Evolutionary conservation across 441 rosid species (phyloP).

Genomic region (Populus trichocarpa): DNA sequence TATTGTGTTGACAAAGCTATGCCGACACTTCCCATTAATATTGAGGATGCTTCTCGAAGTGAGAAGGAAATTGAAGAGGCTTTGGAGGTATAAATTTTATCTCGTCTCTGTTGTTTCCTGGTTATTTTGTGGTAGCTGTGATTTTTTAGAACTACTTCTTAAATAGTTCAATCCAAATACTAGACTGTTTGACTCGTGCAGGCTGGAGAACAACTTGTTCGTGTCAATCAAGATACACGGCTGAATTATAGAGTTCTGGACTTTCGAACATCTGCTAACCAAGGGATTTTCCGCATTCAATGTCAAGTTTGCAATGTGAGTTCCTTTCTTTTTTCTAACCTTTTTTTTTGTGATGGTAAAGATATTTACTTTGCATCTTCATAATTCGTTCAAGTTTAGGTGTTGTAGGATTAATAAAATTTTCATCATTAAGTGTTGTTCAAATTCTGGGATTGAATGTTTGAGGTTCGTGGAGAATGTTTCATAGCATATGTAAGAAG

Average conservation of each 20-base stretch:
- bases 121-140: not conserved
- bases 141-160: not conserved
- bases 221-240: slow-evolving; percentile 84
- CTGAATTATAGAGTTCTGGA: slow-evolving; percentile 70
- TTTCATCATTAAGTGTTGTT: not conserved
- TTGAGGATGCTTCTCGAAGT: slow-evolving; percentile 84
- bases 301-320: slow-evolving; percentile 54
- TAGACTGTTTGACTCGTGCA: slow-evolving; percentile 22
- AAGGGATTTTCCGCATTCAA: slow-evolving; percentile 71
- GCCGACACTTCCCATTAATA: slow-evolving; percentile 51
- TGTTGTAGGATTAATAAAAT: not conserved
- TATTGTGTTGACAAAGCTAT: slow-evolving; percentile 60
- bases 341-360: not conserved
- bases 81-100: slow-evolving; percentile 39
- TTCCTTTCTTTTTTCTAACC: not conserved
- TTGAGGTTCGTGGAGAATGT: no score
- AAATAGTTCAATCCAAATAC: not conserved
- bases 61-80: slow-evolving; percentile 70
- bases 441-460: not conserved
- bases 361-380: not conserved
- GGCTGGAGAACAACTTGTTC: slow-evolving; percentile 55
- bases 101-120: not conserved
- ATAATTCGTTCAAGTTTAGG: not conserved
- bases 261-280: slow-evolving; percentile 77
- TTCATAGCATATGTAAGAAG: not conserved